Base-by-base conservation (phyloP, 345 rosid species). In the Camelina hispida region DNA sequence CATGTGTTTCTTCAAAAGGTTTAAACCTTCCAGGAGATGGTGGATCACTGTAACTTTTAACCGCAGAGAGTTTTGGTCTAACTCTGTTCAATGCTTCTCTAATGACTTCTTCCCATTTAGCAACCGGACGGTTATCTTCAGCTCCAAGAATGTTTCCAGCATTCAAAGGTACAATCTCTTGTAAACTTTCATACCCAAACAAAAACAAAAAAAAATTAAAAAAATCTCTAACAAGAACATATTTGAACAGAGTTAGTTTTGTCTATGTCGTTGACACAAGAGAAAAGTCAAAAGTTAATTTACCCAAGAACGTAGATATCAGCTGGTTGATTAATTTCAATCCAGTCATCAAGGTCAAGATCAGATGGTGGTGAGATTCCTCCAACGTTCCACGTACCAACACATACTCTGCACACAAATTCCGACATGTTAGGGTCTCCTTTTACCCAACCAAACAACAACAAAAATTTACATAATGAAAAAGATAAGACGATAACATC, bases 111-210 rank as follows among this genome's bases (percentile, higher is more conserved):
- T 91, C 98, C 98, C 97, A 91, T 79, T 79, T 87, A 12, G 84
- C 78, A 70, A 88, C 91, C 0, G 98, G 93, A 56, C 92, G 85
- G 63, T 68, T 84, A 78, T 94, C 98, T 88, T 94, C 97, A 28
- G 96, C 88, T 46, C 98, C 98, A 63, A 94, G 91, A 44, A 94
- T 86, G 75, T 94, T 94, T 58, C 96, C 98, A 62, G 98, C 93
- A 79, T 86, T 94, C 55, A 94, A 84, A 18, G 98, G 97, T 51
- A 94, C 96, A 50, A 94, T 90, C 82, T 94, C 98, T 86, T 91
- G 98, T 69, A 94, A 80, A 67, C 98, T 94, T 94, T 74, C 23
- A 76, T 34, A 44, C n/a, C n/a, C 15, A 52, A 60, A 68, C 35
- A 13, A 7, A 62, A 34, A 59, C 3, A 74, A 44, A 43, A 40